A percentile compares a stretch with the other conserved stretches of the same genome.
phyloP scores from a whole-genome alignment of 2,329 filamentous ascomycete species.

The Fusarium sp. region DNA sequence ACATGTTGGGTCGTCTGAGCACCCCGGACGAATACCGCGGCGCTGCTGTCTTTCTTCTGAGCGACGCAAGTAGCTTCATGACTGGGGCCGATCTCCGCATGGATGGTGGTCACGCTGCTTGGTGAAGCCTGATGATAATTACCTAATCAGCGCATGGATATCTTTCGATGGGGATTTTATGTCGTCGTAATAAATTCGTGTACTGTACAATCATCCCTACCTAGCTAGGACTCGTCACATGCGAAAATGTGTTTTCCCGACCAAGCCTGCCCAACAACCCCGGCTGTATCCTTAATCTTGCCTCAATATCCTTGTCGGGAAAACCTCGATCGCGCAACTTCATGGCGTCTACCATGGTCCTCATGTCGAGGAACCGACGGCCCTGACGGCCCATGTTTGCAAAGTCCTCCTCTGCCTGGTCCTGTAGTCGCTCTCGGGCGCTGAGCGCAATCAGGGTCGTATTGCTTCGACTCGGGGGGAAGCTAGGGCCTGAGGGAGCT shows the following conservation, averaged over 20 bases:
- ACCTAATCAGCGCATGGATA: neutral
- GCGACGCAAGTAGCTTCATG: slow-evolving; percentile 78
- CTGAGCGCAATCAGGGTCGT: slow-evolving; percentile 62
- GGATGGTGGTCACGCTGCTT: slow-evolving; percentile 75
- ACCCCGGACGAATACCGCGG: slow-evolving; percentile 76
- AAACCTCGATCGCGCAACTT: slow-evolving; percentile 56
- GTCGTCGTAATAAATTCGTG: slow-evolving; percentile 29
- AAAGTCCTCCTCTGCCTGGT: slow-evolving; percentile 57
- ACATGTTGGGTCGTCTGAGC: slow-evolving; percentile 81
- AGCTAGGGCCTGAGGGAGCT: slow-evolving; percentile 43
- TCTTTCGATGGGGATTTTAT: slow-evolving; percentile 20
- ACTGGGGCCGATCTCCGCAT: slow-evolving; percentile 77
- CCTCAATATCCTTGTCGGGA: slow-evolving; percentile 57
- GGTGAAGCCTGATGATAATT: slow-evolving; percentile 54
- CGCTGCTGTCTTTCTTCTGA: slow-evolving; percentile 77
- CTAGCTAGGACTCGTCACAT: slow-evolving; percentile 47
- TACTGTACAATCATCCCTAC: too few relatives aligned
- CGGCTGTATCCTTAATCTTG: slow-evolving; percentile 55
- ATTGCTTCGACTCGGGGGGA: slow-evolving; percentile 52
- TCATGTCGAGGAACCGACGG: slow-evolving; percentile 60
- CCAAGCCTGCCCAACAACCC: slow-evolving; percentile 61
- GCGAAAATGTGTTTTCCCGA: slow-evolving; percentile 52
- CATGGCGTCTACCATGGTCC: slow-evolving; percentile 60
- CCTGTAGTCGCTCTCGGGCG: slow-evolving; percentile 58
- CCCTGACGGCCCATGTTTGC: slow-evolving; percentile 53